phyloP scores from a whole-genome alignment of 2,329 filamentous ascomycete genomes.

The Thyridium curvatum region DNA sequence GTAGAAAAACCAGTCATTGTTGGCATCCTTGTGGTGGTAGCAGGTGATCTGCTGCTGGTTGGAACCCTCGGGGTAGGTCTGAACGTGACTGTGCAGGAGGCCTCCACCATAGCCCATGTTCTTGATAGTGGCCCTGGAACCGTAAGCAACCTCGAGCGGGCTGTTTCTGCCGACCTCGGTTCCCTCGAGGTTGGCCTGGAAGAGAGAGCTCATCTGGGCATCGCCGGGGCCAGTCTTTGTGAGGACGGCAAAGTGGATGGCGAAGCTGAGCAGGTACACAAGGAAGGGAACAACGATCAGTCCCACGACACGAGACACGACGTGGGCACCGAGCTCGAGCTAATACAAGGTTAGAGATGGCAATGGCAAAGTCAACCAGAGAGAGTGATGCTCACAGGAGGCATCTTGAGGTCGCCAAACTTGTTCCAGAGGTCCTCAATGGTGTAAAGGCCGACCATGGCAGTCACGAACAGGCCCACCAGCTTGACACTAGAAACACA shows the following conservation, averaged over 20 bases:
- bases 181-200: conserved; percentile 92
- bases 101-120: conserved; percentile 99
- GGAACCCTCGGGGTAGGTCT: conserved; percentile 92
- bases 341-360: conserved; percentile 9
- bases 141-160: conserved; percentile 83
- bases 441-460: conserved; percentile 91
- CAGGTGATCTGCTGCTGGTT: conserved; percentile 95
- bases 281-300: conserved; percentile 83
- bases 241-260: conserved; percentile 86
- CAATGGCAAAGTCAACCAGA: no score
- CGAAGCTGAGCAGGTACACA: conserved; percentile 95
- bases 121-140: conserved; percentile 88
- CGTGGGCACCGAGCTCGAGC: conserved; percentile 62
- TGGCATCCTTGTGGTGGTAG: conserved; percentile 99
- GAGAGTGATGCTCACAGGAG: conserved; percentile 49
- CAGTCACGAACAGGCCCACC: conserved; percentile 93
- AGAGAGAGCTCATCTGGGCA: conserved; percentile 99
- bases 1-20: conserved; percentile 99
- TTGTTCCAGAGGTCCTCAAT: conserved; percentile 97
- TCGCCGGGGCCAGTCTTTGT: conserved; percentile 93
- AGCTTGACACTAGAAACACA: conserved; percentile 99
- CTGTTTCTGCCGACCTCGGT: conserved; percentile 93
- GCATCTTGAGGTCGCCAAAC: conserved; percentile 91
- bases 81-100: conserved; percentile 90
- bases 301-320: conserved; percentile 74